A percentile compares a stretch with the other conserved stretches of the same genome.
Evolutionary conservation across 2,329 filamentous ascomycete genomes (phyloP).

Genomic region (Aspergillus chevalieri): DNA sequence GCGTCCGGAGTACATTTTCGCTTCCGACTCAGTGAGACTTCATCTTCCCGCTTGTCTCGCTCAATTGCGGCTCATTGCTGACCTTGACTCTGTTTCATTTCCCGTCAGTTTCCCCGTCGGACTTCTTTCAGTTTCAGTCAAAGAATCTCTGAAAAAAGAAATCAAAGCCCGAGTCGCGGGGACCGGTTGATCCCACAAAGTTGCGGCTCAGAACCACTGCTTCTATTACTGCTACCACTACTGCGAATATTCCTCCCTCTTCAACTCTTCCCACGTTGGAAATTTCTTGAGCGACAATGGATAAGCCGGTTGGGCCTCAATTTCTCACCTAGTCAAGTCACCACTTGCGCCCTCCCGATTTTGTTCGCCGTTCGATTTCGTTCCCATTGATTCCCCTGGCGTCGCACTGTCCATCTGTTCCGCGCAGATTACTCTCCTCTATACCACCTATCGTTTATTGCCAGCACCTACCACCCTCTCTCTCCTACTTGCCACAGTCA

Average conservation of each 20-base stretch:
- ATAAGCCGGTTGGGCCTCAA: constrained; percentile 22
- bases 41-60: not conserved
- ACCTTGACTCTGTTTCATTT: not conserved
- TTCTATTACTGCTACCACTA: not conserved
- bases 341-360: constrained; percentile 16
- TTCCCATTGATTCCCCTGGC: constrained; percentile 4
- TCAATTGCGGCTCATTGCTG: not conserved
- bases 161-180: not conserved
- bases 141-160: not conserved
- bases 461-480: not conserved
- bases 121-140: not conserved
- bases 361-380: constrained; percentile 11
- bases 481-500: not conserved
- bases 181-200: not conserved
- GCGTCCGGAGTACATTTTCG: too few species aligned
- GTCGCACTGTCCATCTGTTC: constrained; percentile 8
- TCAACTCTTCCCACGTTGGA: not conserved
- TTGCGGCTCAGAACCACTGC: not conserved
- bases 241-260: not conserved
- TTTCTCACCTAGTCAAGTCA: constrained; percentile 23
- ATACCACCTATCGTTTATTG: not conserved
- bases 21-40: too few species aligned
- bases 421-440: constrained; percentile 2
- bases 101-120: not conserved
- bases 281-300: constrained; percentile 24